Conservation (phyloP, 345 rosid species). For the Eucalyptus curtisii region DNA sequence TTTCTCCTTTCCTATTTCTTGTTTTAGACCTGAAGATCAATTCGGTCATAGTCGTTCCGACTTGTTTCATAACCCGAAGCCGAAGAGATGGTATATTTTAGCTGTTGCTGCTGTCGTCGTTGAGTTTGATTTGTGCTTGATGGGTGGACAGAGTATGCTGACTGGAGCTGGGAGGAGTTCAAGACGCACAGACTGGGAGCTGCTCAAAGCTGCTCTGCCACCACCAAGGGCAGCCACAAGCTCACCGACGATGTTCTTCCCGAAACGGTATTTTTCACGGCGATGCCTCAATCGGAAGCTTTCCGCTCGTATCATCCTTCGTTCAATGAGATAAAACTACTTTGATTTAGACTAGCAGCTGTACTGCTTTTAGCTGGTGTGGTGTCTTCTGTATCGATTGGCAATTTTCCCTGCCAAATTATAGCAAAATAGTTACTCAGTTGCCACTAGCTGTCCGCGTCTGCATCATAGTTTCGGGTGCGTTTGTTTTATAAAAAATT, state of each 20-base stretch:
- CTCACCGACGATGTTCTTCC: conserved; percentile 58
- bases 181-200: conserved; percentile 68
- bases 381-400: neutral
- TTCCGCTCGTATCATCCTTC: neutral
- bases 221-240: conserved; percentile 63
- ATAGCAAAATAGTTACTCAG: neutral
- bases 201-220: conserved; percentile 95
- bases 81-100: neutral
- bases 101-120: neutral
- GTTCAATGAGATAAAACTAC: neutral
- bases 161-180: conserved; percentile 94
- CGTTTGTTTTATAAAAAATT: fast-evolving
- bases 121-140: neutral
- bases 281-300: neutral
- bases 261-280: conserved; percentile 15
- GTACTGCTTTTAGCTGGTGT: neutral
- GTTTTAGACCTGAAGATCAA: neutral
- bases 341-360: neutral
- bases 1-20: neutral
- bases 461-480: neutral
- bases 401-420: neutral
- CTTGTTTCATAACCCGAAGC: neutral
- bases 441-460: neutral
- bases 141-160: conserved; percentile 68
- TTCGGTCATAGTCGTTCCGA: neutral